A percentile compares a stretch with the other conserved stretches of the same genome.
These are phyloP conservation scores for Eucalyptus dawsonii DNA, from an alignment of 345 rosid species.

Conservation along the genomic window DNA sequence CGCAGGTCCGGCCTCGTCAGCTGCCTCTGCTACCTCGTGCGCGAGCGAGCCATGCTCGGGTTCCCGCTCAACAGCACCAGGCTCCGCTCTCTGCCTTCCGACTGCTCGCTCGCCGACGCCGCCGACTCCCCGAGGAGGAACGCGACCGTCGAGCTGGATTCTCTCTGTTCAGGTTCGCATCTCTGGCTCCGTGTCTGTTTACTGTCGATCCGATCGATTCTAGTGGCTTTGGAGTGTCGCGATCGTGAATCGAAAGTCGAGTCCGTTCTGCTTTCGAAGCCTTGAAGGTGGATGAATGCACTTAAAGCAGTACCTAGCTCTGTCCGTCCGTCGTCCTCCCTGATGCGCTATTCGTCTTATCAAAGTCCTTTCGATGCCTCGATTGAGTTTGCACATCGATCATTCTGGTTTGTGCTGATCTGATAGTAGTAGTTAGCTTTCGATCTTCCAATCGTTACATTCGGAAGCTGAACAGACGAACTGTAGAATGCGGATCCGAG, in stretches of 20 bases:
- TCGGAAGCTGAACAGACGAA: neutral
- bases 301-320: neutral
- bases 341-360: neutral
- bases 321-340: neutral
- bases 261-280: neutral
- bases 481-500: neutral
- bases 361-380: neutral
- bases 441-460: neutral
- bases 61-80: constrained; percentile 62
- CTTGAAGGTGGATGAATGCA: neutral
- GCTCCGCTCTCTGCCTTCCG: constrained; percentile 35
- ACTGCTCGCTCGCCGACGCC: constrained; percentile 15
- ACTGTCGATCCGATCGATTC: neutral
- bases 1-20: constrained; percentile 18
- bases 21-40: constrained; percentile 70
- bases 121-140: neutral
- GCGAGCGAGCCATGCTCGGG: constrained; percentile 53
- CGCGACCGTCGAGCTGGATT: constrained; percentile 11
- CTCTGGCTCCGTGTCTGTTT: neutral
- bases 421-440: neutral
- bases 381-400: neutral
- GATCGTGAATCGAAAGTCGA: neutral
- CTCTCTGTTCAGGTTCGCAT: constrained; percentile 34
- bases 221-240: neutral
- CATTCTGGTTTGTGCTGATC: neutral